Percentiles rank a stretch among this genome's conserved stretches.
Evolutionary conservation across 2,329 filamentous ascomycete species (phyloP).

Genomic region (Pseudogymnoascus sp.): DNA sequence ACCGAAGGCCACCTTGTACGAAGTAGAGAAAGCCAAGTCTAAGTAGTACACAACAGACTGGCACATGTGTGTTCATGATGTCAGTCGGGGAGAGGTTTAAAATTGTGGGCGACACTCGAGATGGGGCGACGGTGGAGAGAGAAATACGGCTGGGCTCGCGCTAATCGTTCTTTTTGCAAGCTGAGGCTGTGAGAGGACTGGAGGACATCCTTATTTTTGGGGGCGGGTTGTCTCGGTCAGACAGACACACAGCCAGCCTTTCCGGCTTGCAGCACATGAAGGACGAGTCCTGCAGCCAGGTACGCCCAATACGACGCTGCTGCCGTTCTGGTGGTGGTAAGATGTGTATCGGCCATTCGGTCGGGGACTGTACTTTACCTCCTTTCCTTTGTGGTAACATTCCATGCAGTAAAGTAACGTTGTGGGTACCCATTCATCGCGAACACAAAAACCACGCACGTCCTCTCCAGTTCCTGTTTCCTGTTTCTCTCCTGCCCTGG

Average conservation of each 20-base stretch:
- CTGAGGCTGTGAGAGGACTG: background rate
- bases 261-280: background rate
- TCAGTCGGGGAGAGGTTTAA: background rate
- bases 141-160: background rate
- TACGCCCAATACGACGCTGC: background rate
- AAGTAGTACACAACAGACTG: background rate
- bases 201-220: background rate
- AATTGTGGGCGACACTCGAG: background rate
- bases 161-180: background rate
- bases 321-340: background rate
- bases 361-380: background rate
- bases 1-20: too few species aligned
- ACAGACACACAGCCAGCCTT: background rate
- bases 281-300: background rate
- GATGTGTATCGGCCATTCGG: background rate
- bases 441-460: background rate
- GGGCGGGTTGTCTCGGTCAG: background rate
- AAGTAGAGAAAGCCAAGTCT: background rate
- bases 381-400: background rate
- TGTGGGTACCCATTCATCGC: background rate
- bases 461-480: background rate
- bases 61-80: background rate
- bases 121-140: background rate
- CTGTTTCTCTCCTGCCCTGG: background rate
- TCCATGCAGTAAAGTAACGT: background rate